Evolutionary conservation across 1,139 yeast genomes (phyloP).

Genomic region (Geotrichum cucujoidarum): DNA sequence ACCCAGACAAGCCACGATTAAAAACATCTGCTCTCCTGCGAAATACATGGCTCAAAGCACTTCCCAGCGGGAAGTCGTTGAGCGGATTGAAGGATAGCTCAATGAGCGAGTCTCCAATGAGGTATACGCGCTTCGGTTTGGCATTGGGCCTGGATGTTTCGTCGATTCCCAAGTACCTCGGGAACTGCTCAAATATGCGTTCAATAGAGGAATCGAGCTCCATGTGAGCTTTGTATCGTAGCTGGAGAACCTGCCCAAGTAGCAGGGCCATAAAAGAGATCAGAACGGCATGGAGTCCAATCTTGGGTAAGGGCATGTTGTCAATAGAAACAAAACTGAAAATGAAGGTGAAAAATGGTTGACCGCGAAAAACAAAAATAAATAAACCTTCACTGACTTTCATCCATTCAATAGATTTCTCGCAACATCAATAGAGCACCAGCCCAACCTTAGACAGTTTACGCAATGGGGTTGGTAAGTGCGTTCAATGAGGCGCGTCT

Average conservation of each 20-base stretch:
- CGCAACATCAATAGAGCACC: no score
- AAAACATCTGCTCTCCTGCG: constrained; percentile 19
- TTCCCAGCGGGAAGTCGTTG: constrained; percentile 13
- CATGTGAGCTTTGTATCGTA: no score
- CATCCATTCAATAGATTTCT: neutral
- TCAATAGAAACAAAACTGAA: neutral
- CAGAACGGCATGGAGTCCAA: no score
- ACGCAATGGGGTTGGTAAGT: constrained; percentile 6
- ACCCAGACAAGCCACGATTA: constrained; percentile 19
- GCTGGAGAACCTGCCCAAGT: no score
- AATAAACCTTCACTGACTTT: neutral
- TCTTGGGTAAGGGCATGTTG: neutral
- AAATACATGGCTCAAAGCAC: constrained; percentile 17
- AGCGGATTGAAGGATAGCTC: constrained; percentile 20
- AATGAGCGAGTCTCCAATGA: constrained; percentile 21
- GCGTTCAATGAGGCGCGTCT: constrained; percentile 13
- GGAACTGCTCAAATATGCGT: constrained; percentile 2
- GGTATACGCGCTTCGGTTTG: constrained; percentile 14
- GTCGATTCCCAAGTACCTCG: neutral
- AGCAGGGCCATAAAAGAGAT: no score
- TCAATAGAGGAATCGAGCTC: no score
- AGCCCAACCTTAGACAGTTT: neutral
- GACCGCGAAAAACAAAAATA: neutral
- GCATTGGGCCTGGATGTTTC: neutral
- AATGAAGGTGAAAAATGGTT: neutral